These are phyloP conservation scores for Pharnaceum exiguum DNA, from an alignment of 148 eudicot species.

Conservation along the genomic window DNA sequence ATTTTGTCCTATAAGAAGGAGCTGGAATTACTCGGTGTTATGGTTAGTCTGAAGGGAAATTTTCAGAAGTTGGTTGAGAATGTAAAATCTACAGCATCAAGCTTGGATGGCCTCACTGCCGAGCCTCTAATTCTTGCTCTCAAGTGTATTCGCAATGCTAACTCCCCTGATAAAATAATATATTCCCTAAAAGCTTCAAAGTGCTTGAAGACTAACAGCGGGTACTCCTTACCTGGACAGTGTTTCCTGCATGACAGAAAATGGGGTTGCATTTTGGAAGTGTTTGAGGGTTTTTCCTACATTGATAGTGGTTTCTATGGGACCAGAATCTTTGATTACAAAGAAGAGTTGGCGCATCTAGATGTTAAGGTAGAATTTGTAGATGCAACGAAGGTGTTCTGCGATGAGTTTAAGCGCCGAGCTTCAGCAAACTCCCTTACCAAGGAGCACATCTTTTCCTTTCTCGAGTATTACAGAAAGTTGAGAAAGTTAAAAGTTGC, in stretches of 20 bases:
- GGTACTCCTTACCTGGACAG: slow-evolving; percentile 38
- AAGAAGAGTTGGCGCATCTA: slow-evolving; percentile 28
- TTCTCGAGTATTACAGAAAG: slow-evolving; percentile 37
- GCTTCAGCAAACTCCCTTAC: slow-evolving; percentile 24
- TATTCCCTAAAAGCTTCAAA: slow-evolving; percentile 25
- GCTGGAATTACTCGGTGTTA: slow-evolving; percentile 46
- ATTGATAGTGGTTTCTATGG: slow-evolving; percentile 48
- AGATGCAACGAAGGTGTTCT: slow-evolving; percentile 35
- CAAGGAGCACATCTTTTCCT: slow-evolving; percentile 27
- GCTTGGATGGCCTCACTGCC: slow-evolving; percentile 15
- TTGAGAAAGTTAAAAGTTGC: slow-evolving; percentile 9
- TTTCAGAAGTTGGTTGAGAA: slow-evolving; percentile 33
- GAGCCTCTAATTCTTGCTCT: slow-evolving; percentile 35
- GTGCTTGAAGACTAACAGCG: slow-evolving; percentile 43
- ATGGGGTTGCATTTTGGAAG: slow-evolving; percentile 56
- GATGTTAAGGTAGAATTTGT: slow-evolving; percentile 50
- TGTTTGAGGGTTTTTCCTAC: slow-evolving; percentile 40
- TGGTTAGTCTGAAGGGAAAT: slow-evolving; percentile 24
- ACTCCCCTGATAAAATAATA: slow-evolving; percentile 24
- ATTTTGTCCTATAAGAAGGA: slow-evolving; percentile 33
- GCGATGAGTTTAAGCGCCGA: slow-evolving; percentile 32
- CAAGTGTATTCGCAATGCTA: slow-evolving; percentile 25
- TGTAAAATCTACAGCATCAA: slow-evolving; percentile 31
- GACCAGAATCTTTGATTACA: slow-evolving; percentile 19
- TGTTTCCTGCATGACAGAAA: slow-evolving; percentile 35